phyloP scores from a whole-genome alignment of 2,329 filamentous ascomycete species.

The Mariannaea sp. region DNA sequence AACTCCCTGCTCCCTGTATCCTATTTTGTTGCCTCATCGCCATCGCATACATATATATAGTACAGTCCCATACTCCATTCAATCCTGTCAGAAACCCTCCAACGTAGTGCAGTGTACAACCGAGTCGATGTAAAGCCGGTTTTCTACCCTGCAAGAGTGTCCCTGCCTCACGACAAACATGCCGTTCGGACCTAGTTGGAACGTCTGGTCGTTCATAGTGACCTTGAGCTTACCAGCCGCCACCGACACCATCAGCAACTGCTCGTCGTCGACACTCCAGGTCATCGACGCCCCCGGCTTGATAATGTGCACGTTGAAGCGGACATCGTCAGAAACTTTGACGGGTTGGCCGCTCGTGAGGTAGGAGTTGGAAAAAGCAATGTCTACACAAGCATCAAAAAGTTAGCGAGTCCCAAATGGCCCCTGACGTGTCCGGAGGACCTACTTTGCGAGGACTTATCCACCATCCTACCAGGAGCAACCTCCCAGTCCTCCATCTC shows the following conservation, averaged over 20 bases:
- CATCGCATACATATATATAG: background rate
- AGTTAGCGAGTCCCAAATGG: background rate
- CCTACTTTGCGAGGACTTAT: slow-evolving; percentile 45
- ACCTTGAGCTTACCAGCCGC: slow-evolving; percentile 49
- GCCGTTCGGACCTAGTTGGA: slow-evolving; percentile 50
- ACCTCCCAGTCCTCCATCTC: slow-evolving; percentile 53
- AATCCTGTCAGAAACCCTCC: slow-evolving; percentile 20
- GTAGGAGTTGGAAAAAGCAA: slow-evolving; percentile 52
- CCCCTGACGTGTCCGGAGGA: slow-evolving; percentile 2
- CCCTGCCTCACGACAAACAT: slow-evolving; percentile 50
- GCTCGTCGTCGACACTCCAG: slow-evolving; percentile 39
- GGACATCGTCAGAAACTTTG: slow-evolving; percentile 44
- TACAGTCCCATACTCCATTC: background rate
- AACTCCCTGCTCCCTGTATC: too few relatives aligned
- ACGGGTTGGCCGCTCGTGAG: slow-evolving; percentile 45
- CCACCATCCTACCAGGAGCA: slow-evolving; percentile 48
- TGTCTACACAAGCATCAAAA: slow-evolving; percentile 40
- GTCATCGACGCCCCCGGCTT: slow-evolving; percentile 45
- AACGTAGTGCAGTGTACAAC: slow-evolving; percentile 49
- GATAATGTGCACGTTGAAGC: slow-evolving; percentile 48
- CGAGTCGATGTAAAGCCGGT: slow-evolving; percentile 51
- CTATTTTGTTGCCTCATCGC: too few relatives aligned
- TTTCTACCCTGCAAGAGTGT: slow-evolving; percentile 46
- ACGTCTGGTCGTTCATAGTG: slow-evolving; percentile 43
- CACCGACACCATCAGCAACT: slow-evolving; percentile 47